Evolutionary conservation across 116 monocot genomes (phyloP), one percentile per base, ranked within the genome.

Genomic region (Posidonia oceanica): DNA sequence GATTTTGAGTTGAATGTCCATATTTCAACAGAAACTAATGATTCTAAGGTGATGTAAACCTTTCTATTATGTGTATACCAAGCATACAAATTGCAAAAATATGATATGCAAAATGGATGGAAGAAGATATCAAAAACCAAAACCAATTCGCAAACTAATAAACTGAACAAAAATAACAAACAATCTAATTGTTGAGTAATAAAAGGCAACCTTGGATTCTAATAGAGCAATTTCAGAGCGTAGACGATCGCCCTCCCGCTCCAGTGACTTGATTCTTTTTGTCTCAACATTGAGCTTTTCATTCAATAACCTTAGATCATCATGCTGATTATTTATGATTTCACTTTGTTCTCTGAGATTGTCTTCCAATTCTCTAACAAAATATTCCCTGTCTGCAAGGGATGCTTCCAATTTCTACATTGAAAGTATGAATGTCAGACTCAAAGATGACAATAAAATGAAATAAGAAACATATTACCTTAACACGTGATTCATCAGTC

Each of bases 161-260:
- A n/a, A 8, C 54, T 54, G 38, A 37, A 14, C 41, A 67, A 42
- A 20, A 8, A 67, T 37, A 69, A 11, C 55, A 39, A n/a, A 0
- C 16, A 17, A 38, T 39, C 23, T 37, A 57, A 29, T 53, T 22
- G 12, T 56, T 56, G 57, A 57, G n/a, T 68, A 23, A 10, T 20
- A 68, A 56, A 69, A 56, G 52, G 10, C 4, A 63, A 94, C 97
- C 97, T 92, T 97, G 58, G 85, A 85, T 69, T 97, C 97, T 54
- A 97, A 78, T 29, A 92, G 77, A 77, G 85, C 69, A 40, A 92
- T 80, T 68, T 97, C 92, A 22, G 88, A 81, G 65, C 89, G 87
- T 59, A 97, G 79, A 8, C 83, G 84, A 54, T 97, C 92, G 74
- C 79, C 81, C 74, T 97, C 97, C n/a, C 92, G 78, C 80, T 97